Percentiles rank a stretch among this genome's conserved stretches.
These are phyloP conservation scores for Filosporella fistucella DNA, from an alignment of 495 filamentous ascomycete genomes.

Conservation along the genomic window DNA sequence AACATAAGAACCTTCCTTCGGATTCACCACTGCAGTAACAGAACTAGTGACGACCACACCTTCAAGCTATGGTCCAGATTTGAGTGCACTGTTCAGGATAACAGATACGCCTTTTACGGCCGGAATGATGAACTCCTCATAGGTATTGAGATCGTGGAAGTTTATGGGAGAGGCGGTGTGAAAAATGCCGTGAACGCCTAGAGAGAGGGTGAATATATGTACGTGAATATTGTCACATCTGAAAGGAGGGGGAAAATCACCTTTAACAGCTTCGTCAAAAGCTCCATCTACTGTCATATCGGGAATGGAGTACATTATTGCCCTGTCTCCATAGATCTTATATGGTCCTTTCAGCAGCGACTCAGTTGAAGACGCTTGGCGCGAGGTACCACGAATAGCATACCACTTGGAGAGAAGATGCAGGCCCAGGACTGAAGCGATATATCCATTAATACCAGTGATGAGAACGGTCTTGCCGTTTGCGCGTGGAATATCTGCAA, in stretches of 20 bases:
- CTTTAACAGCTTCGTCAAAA: conserved; percentile 29
- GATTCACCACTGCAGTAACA: conserved; percentile 15
- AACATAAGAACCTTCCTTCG: conserved; percentile 14
- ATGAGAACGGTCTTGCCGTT: conserved; percentile 26
- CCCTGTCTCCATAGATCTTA: conserved; percentile 18
- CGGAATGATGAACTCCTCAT: conserved; percentile 15
- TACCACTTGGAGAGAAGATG: conserved; percentile 24
- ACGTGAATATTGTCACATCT: neutral
- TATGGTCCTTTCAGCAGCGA: conserved; percentile 24
- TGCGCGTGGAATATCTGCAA: conserved; percentile 15
- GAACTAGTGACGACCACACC: conserved; percentile 26
- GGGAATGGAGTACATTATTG: conserved; percentile 22
- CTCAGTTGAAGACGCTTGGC: conserved; percentile 16
- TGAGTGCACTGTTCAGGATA: conserved; percentile 21
- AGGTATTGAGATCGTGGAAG: conserved; percentile 8
- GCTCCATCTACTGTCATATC: conserved; percentile 27
- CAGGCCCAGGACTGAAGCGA: conserved; percentile 22
- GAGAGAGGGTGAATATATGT: no score
- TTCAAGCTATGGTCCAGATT: conserved; percentile 23
- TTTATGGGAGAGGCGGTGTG: conserved; percentile 27
- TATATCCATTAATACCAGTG: conserved; percentile 29
- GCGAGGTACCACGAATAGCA: conserved; percentile 23
- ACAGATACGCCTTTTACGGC: conserved; percentile 20
- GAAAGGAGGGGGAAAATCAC: conserved; percentile 3
- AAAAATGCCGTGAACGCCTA: conserved; percentile 26